Evolutionary conservation across 176 grass and related monocot species (phyloP).

Genomic region (Areca catechu): DNA sequence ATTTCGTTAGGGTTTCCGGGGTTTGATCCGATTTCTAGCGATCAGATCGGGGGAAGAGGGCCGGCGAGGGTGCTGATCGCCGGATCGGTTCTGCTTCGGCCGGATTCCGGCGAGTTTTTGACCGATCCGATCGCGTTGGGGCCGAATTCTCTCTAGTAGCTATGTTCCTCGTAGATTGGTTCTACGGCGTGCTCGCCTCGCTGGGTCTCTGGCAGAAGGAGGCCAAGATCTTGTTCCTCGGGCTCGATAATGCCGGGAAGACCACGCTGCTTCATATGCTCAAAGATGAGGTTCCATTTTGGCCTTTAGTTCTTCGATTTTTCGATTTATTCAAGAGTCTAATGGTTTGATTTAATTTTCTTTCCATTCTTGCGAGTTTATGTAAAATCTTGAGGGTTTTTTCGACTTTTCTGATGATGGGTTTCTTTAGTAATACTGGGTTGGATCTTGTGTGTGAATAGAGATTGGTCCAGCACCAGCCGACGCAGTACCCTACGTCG

Average conservation of each 20-base stretch:
- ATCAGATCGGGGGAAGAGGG: neutral
- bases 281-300: slow-evolving; percentile 55
- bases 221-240: slow-evolving; percentile 83
- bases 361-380: neutral
- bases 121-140: neutral
- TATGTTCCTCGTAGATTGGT: slow-evolving; percentile 85
- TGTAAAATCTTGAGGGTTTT: neutral
- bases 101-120: slow-evolving; percentile 1
- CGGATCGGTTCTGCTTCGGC: slow-evolving; percentile 9
- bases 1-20: neutral
- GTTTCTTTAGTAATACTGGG: neutral
- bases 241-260: slow-evolving; percentile 79
- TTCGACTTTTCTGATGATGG: slow-evolving; percentile 6
- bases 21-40: neutral
- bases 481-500: slow-evolving; percentile 78
- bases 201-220: slow-evolving; percentile 79
- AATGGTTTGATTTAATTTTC: neutral
- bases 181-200: slow-evolving; percentile 67
- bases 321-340: neutral
- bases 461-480: slow-evolving; percentile 90
- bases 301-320: neutral
- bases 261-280: slow-evolving; percentile 87
- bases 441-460: slow-evolving; percentile 4
- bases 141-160: slow-evolving; percentile 1
- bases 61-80: neutral